Evolutionary conservation across 2,329 filamentous ascomycete species (phyloP).

Genomic region (Seiridium cupressi): DNA sequence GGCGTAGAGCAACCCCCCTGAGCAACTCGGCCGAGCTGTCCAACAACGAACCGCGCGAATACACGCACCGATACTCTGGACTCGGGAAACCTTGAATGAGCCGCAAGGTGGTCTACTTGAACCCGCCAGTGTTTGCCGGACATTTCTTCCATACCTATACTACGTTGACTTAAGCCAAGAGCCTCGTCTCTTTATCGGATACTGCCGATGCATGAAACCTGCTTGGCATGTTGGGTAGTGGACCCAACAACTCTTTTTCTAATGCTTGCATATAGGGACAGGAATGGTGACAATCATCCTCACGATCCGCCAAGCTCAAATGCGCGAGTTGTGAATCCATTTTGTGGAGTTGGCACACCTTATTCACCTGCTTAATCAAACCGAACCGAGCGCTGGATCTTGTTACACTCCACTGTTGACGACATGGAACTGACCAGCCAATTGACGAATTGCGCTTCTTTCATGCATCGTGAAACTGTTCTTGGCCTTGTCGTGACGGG

Average conservation of each 20-base stretch:
- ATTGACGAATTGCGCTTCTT: too few relatives aligned
- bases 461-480: neutral
- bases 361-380: constrained; percentile 4
- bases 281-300: neutral
- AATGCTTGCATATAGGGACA: neutral
- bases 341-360: neutral
- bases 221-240: neutral
- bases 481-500: neutral
- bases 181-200: neutral
- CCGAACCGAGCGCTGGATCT: neutral
- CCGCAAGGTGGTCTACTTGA: too few relatives aligned
- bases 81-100: too few relatives aligned
- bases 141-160: too few relatives aligned
- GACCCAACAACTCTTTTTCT: neutral
- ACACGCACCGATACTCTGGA: too few relatives aligned
- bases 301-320: neutral
- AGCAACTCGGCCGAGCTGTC: too few relatives aligned
- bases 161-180: neutral
- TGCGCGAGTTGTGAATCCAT: neutral
- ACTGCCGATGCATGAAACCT: neutral
- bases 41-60: too few relatives aligned
- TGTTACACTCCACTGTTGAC: neutral
- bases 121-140: too few relatives aligned
- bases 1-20: too few relatives aligned
- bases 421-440: neutral